These are phyloP conservation scores for Botrytis galanthina DNA, from an alignment of 2,329 filamentous ascomycete species.

Conservation along the genomic window DNA sequence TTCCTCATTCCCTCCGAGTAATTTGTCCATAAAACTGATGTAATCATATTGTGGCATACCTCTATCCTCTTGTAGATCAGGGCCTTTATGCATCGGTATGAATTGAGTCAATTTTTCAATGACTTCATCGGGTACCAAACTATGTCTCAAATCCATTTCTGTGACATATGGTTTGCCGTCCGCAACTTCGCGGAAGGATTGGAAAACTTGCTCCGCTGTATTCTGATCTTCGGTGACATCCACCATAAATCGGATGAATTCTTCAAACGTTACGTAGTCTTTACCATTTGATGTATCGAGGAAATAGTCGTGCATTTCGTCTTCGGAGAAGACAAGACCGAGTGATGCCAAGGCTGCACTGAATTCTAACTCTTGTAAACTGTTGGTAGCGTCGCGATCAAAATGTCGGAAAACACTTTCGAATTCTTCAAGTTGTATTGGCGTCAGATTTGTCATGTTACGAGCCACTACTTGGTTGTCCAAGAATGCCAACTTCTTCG, in stretches of 20 bases:
- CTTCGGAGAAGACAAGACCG: conserved; percentile 92
- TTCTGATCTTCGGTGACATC: conserved; percentile 99
- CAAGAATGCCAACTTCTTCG: conserved; percentile 93
- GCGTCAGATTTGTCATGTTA: conserved; percentile 98
- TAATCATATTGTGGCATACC: conserved; percentile 91
- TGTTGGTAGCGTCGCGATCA: conserved; percentile 88
- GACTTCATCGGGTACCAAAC: conserved; percentile 91
- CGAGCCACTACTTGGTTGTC: conserved; percentile 98
- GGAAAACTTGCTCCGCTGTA: conserved; percentile 96
- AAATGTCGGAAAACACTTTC: conserved; percentile 98
- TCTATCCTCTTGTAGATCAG: conserved; percentile 81
- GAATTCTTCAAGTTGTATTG: conserved; percentile 97
- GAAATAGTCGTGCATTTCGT: conserved; percentile 97
- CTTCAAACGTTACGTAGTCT: conserved; percentile 89
- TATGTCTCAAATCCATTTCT: conserved; percentile 93
- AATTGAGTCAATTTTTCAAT: conserved; percentile 88
- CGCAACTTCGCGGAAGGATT: conserved; percentile 94
- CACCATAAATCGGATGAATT: conserved; percentile 99
- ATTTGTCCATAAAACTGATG: conserved; percentile 91
- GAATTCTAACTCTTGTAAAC: conserved; percentile 89
- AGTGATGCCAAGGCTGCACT: conserved; percentile 92
- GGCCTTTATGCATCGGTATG: conserved; percentile 81
- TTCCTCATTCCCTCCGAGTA: conserved; percentile 50
- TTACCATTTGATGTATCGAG: conserved; percentile 76
- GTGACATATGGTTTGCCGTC: conserved; percentile 99